These are phyloP conservation scores for Suillus ampliporus DNA, from an alignment of 768 basidiomycete species.

Conservation along the genomic window DNA sequence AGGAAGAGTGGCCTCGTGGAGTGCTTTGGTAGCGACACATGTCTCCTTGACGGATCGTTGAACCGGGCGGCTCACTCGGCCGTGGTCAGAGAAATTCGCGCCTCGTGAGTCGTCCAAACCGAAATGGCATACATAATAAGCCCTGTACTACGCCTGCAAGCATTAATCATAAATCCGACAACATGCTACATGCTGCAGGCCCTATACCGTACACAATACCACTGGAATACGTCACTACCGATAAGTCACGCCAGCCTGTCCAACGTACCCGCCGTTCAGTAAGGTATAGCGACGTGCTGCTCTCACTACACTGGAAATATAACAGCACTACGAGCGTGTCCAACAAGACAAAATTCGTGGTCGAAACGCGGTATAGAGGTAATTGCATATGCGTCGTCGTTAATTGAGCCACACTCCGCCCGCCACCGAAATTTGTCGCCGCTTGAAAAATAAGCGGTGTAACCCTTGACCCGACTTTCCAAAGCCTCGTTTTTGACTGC, in stretches of 20 bases:
- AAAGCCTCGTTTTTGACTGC: conserved; percentile 41
- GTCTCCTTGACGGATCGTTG: neutral
- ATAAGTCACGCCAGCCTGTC: neutral
- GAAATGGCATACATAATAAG: conserved; percentile 1
- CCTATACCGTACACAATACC: neutral
- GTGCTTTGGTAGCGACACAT: neutral
- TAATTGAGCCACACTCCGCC: conserved; percentile 10
- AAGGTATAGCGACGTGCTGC: too few relatives aligned
- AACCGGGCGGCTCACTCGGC: neutral
- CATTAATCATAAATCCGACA: too few relatives aligned
- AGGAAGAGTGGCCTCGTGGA: conserved; percentile 2
- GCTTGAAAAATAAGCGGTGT: conserved; percentile 44
- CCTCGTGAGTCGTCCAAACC: too few relatives aligned
- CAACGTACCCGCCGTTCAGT: neutral
- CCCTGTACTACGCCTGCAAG: conserved; percentile 1
- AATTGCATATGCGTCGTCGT: too few relatives aligned
- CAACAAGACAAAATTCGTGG: neutral
- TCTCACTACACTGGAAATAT: too few relatives aligned
- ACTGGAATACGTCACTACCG: conserved; percentile 2
- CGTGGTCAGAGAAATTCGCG: neutral
- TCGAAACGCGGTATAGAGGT: neutral
- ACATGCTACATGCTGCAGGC: neutral
- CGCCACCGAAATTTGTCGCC: conserved; percentile 37
- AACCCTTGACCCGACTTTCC: conserved; percentile 42
- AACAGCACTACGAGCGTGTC: neutral